Evolutionary conservation across 73 alveolate genomes (phyloP), one percentile per base, ranked within the genome.

Genomic region (Blepharisma japonicum): DNA sequence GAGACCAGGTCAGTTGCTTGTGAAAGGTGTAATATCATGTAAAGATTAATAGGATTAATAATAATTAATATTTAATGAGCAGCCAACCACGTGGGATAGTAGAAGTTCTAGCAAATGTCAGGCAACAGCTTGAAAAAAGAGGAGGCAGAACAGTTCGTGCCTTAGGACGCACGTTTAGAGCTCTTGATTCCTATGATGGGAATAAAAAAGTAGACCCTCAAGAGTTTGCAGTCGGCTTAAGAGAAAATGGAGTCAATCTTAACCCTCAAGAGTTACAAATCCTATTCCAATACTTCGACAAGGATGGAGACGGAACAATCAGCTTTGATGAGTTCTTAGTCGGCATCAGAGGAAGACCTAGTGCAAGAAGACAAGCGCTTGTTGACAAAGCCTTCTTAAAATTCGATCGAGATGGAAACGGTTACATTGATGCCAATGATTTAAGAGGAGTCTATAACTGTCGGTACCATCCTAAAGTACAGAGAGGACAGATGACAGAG

Each of bases 341-440:
- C 56, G 98, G 94, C 47, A 80, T 93, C 72, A 90, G 98, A 70
- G 98, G 99, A 0, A 83, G 90, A 80, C 92, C 95, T 76, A 96
- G 94, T 87, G 90, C 90, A 61, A 86, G 86, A 71, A 89, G 99
- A 80, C 91, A 91, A 77, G 94, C 92, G 66, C 81, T 86, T 61
- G 95, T 90, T 46, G 96, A 91, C 87, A 87, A 92, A 78, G 99
- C 98, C 18, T 95, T 91, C 87, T 83, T 89, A 56, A 95, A 94
- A 86, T 94, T 95, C 82, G 99, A 95, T 87, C 85, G 86, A 55
- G 97, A 94, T 66, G 97, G 97, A 7, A 85, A 85, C 45, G 99
- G 99, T 50, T 72, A 68, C 66, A 91, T 95, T 20, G 92, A 88
- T 55, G 94, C 92, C 9, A 90, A 91, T 68, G 99, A 95, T 85